Evolutionary conservation across 192 early-diverging fungal genomes (phyloP), one percentile per base, ranked within the genome.

Genomic region (Jimgerdemannia flammicorona): DNA sequence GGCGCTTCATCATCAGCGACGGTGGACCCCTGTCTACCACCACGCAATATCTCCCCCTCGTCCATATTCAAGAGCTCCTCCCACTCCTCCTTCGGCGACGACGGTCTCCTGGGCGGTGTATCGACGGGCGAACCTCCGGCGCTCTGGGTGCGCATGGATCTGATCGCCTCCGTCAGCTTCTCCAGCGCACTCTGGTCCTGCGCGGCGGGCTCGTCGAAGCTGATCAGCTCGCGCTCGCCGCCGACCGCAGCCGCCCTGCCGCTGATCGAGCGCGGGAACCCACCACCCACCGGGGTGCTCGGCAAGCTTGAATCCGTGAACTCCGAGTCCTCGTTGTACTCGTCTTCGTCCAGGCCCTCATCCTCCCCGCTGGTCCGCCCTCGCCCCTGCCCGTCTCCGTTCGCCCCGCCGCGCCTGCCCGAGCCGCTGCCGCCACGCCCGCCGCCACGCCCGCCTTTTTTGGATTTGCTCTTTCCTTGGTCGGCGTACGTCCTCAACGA

Each of bases 11-110:
- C 49, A 6, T 14, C 49, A 59, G 14, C 49, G 49, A 59, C 6
- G 0, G 49, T 14, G 6, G 49, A 29, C 0, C 29, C 49, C 49
- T 59, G 49, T 59, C 49, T 59, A 59, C 8, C 14, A 6, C 14
- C 14, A 6, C 2, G 49, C 2, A 59, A 14, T 59, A 59, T 59
- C 6, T 59, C 49, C 14, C 6, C 14, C 8, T 59, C 49, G 49
- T 6, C 8, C 49, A 14, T 14, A 14, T 54, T 75, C n/a, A 82
- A 59, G 10, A 82, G 66, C 44, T 82, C 78, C 19, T 82, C 81
- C 75, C 74, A 82, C 18, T 82, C 81, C 54, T 82, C 77, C 49
- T 64, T 63, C 19, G 72, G 66, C 7, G 71, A 64, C 49, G 29
- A 29, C 29, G 29, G 29, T 29, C 29, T 29, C 29, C 29, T 29